Percentiles rank a stretch among this genome's conserved stretches.
These are phyloP conservation scores for Fusarium equiseti DNA, from an alignment of 2,329 filamentous ascomycete genomes.

Conservation along the genomic window DNA sequence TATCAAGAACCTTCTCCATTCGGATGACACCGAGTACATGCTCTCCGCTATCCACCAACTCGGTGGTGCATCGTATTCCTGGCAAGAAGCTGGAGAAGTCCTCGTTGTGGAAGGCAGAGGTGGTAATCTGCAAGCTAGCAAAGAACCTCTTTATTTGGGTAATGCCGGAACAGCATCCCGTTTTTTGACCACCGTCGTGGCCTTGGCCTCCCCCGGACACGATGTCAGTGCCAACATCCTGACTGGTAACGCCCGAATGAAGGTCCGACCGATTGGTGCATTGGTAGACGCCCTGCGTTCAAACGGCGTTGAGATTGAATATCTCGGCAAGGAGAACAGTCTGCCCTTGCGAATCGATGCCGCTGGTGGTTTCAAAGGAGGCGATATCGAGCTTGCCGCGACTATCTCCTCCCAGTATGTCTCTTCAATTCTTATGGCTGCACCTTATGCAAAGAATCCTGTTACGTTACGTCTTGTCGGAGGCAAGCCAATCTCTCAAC, in stretches of 20 bases:
- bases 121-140: slow-evolving; percentile 82
- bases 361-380: slow-evolving; percentile 84
- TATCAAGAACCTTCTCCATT: slow-evolving; percentile 93
- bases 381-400: slow-evolving; percentile 89
- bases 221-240: slow-evolving; percentile 77
- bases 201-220: slow-evolving; percentile 77
- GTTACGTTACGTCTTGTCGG: slow-evolving; percentile 91
- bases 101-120: slow-evolving; percentile 91
- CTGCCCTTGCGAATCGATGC: slow-evolving; percentile 87
- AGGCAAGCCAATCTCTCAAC: slow-evolving; percentile 97
- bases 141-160: slow-evolving; percentile 86
- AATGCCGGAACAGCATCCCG: slow-evolving; percentile 97
- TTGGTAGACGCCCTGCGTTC: slow-evolving; percentile 88
- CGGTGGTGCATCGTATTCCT: slow-evolving; percentile 87
- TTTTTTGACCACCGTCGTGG: slow-evolving; percentile 92
- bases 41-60: slow-evolving; percentile 88
- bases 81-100: slow-evolving; percentile 94
- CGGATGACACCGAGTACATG: slow-evolving; percentile 98
- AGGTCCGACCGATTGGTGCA: slow-evolving; percentile 91
- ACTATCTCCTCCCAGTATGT: slow-evolving; percentile 99
- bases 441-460: slow-evolving; percentile 93
- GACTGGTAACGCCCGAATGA: slow-evolving; percentile 96
- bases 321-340: slow-evolving; percentile 85
- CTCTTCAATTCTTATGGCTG: slow-evolving; percentile 95
- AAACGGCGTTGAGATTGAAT: slow-evolving; percentile 90